phyloP scores from a whole-genome alignment of 768 basidiomycete genomes.

The Russula sp. region DNA sequence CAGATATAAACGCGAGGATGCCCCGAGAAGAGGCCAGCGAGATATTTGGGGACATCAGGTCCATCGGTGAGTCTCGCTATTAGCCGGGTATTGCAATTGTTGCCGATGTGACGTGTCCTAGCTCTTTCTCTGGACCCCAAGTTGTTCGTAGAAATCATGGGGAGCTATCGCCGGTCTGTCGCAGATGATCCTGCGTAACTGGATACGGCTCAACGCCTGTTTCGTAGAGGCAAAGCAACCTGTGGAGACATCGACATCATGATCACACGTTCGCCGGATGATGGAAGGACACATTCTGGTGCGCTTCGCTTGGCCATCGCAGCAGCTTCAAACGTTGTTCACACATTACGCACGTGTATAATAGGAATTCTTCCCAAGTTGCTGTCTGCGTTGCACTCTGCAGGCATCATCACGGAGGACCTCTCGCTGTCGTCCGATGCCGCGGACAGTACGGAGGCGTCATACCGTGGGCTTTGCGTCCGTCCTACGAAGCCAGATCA shows the following conservation, averaged over 20 bases:
- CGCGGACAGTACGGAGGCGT: conserved; percentile 59
- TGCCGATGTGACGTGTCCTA: conserved; percentile 28
- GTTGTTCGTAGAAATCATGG: conserved; percentile 83
- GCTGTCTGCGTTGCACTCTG: conserved; percentile 47
- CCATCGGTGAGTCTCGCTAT: conserved; percentile 45
- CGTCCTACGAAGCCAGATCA: conserved; percentile 16
- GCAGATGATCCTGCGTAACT: not conserved
- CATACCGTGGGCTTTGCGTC: conserved; percentile 75
- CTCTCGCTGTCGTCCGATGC: conserved; percentile 60
- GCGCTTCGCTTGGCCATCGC: conserved; percentile 16
- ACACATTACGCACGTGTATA: not conserved
- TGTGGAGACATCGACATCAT: conserved; percentile 93
- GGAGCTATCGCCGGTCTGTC: conserved; percentile 70
- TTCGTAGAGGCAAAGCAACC: conserved; percentile 62
- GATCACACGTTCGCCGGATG: conserved; percentile 66
- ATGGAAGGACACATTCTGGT: conserved; percentile 75
- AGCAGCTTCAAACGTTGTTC: not conserved
- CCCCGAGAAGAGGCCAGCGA: conserved; percentile 71
- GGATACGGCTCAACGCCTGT: not conserved
- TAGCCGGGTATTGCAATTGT: not conserved
- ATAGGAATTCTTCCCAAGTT: conserved; percentile 58
- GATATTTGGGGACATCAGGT: conserved; percentile 68
- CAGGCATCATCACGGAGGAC: conserved; percentile 73
- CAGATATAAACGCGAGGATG: conserved; percentile 80
- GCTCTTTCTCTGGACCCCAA: conserved; percentile 66